A percentile compares a stretch with the other conserved stretches of the same genome.
phyloP scores from a whole-genome alignment of 2,329 filamentous ascomycete species.

The Aspergillus awamori region DNA sequence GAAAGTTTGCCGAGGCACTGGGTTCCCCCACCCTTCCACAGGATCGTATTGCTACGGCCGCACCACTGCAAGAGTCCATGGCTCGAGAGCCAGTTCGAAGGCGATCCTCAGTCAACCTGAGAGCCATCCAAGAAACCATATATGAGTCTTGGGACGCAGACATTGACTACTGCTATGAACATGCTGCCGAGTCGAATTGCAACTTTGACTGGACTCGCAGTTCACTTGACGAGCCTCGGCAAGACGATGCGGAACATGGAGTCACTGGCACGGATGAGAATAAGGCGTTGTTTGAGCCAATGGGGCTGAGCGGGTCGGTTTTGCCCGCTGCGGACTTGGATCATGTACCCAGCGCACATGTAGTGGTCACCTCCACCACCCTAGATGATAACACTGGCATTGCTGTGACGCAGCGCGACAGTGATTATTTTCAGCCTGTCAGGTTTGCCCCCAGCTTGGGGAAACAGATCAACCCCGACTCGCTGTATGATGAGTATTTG shows the following conservation, averaged over 20 bases:
- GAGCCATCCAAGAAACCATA: conserved; percentile 32
- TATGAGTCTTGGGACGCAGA: conserved; percentile 62
- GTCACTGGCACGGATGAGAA: conserved; percentile 15
- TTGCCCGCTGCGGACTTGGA: conserved; percentile 38
- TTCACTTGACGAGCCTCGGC: conserved; percentile 36
- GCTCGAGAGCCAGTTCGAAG: conserved; percentile 19
- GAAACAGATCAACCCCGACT: conserved; percentile 38
- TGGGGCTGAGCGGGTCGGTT: conserved; percentile 29
- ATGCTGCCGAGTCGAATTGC: conserved; percentile 62
- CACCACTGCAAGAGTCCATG: conserved; percentile 20
- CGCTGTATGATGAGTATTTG: conserved; percentile 46
- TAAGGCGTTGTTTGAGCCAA: conserved; percentile 23
- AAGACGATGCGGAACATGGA: conserved; percentile 20
- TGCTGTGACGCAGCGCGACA: conserved; percentile 23
- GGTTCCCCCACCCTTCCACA: conserved; percentile 45
- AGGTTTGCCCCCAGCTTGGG: conserved; percentile 33
- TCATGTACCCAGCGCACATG: conserved; percentile 27
- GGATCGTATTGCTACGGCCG: conserved; percentile 21
- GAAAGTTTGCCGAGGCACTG: conserved; percentile 50
- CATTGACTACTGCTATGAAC: conserved; percentile 65
- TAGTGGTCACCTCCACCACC: conserved; percentile 35
- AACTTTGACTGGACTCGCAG: conserved; percentile 60
- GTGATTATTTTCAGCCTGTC: conserved; percentile 38
- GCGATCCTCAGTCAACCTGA: conserved; percentile 21
- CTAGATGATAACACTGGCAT: conserved; percentile 32